Evolutionary conservation across 257 asterid genomes (phyloP), one percentile per base, ranked within the genome.

Genomic region (Penstemon eatonii): DNA sequence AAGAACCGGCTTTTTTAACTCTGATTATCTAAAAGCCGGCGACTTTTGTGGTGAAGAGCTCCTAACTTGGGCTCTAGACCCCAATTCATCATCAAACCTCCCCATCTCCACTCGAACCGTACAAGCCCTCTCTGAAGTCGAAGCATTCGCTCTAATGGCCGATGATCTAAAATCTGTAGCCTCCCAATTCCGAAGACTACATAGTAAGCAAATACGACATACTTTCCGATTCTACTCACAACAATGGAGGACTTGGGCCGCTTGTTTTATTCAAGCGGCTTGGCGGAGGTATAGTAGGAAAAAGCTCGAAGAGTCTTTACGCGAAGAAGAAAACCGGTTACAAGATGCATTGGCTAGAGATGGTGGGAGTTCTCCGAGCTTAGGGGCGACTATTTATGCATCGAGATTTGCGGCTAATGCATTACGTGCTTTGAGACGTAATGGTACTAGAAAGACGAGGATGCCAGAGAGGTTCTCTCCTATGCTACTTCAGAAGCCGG

Each of bases 21-120:
- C 96, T 0, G 97, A 84, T 57, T 71, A 73, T 75, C 79, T 94
- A 49, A 91, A 87, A 77, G 96, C 96, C 0, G 99, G 97, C 0
- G 97, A 94, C 65, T 94, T 94, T 61, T 94, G 99, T 67, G 99
- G 97, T 15, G 99, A 94, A 74, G 99, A 94, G 89, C 96, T 94
- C 66, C 86, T 94, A 8, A 94, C 99, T 5, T 94, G 99, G 99
- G 99, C 99, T 37, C 80, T 94, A 12, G 96, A 89, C 71, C 99
- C 99, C 11, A 79, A 87, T 44, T 77, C 93, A 8, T 87, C 97
- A 3, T 67, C 96, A 2, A 94, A 91, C 80, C 96, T 94, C 49
- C 97, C 97, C 5, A 91, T 84, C 75, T 94, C 97, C 54, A 94
- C 99, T 8, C 67, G 99, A 82, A 91, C 97, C 4, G 97, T 94